These are phyloP conservation scores for Macrophomina tecta DNA, from an alignment of 2,329 filamentous ascomycete species.

Conservation along the genomic window DNA sequence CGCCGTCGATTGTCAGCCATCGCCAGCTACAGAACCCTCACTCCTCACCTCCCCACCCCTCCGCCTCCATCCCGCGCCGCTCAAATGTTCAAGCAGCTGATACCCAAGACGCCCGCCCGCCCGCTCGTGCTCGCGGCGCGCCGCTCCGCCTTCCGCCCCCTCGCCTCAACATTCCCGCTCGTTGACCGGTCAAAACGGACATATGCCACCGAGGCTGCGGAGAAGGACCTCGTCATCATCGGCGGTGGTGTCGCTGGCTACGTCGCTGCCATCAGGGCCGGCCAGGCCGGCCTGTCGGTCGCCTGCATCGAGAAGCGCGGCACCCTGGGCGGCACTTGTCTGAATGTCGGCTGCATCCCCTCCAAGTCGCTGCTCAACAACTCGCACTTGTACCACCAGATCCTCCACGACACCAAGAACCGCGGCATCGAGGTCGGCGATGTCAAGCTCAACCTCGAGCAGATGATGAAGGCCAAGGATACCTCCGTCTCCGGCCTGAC, in stretches of 20 bases:
- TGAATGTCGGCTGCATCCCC: constrained; percentile 99
- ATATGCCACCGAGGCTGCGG: constrained; percentile 67
- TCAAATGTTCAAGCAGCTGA: constrained; percentile 59
- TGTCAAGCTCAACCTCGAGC: constrained; percentile 91
- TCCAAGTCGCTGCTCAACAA: constrained; percentile 99
- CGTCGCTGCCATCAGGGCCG: constrained; percentile 98
- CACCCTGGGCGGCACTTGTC: constrained; percentile 90
- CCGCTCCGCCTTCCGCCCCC: constrained; percentile 46
- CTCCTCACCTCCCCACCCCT: constrained; percentile 31
- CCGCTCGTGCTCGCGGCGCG: constrained; percentile 39
- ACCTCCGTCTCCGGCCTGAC: constrained; percentile 86
- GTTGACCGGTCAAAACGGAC: constrained; percentile 61
- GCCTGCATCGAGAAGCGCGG: constrained; percentile 99
- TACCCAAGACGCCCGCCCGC: constrained; percentile 58
- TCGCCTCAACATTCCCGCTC: constrained; percentile 50
- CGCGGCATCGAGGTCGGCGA: constrained; percentile 97
- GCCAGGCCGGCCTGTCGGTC: constrained; percentile 96
- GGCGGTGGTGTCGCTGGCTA: constrained; percentile 98
- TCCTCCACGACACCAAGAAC: constrained; percentile 95
- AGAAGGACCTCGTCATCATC: constrained; percentile 97
- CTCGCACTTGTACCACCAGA: constrained; percentile 96
- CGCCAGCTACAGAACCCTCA: constrained; percentile 20
- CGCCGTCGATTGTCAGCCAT: constrained; percentile 13
- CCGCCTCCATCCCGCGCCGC: constrained; percentile 34
- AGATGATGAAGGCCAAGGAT: constrained; percentile 99